Evolutionary conservation across 495 filamentous ascomycete genomes (phyloP), one percentile per base, ranked within the genome.

Genomic region (Cercophora newfieldiana): DNA sequence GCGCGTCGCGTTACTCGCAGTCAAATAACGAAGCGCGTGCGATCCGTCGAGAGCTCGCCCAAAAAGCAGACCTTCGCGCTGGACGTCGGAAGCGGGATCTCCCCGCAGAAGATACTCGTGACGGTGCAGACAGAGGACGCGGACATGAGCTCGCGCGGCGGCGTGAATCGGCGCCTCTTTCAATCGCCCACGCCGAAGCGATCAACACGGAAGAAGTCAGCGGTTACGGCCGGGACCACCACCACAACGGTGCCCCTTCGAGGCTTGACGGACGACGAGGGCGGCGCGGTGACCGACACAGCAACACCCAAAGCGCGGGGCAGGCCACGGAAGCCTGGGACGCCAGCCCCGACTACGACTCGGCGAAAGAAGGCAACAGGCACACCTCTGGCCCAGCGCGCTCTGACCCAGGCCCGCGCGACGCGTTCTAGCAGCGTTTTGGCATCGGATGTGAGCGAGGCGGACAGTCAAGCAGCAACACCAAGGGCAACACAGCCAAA

Each of bases 31-130:
- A 61, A 74, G 66, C 68, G 71, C 31, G 67, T 71, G 59, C 30
- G 69, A 67, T 72, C 73, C 65, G 60, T 66, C 58, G 64, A 71
- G 33, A 74, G 69, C 33, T 84, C 84, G 14, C 83, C 84, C 37
- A 77, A 77, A 22, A 85, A 84, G 69, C 82, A 80, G 66, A 85
- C 75, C 16, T 85, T 86, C 58, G 77, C 84, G 72, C 75, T 86
- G 49, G 82, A 86, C 44, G 79, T 84, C 19, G 84, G 83, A 14
- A 71, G 83, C 50, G 69, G 76, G 7, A 63, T 72, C 44, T 81
- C 83, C 48, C 82, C 83, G 7, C 82, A 84, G 66, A 82, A 80
- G 67, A 74, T 86, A 29, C 74, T 75, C 54, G 83, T 86, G 48
- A 86, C 84, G 0, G 81, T 86, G 50, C 81, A 86, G 67, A 80